phyloP scores from a whole-genome alignment of 2,329 filamentous ascomycete genomes.

The Cordyceps cateniannulata region DNA sequence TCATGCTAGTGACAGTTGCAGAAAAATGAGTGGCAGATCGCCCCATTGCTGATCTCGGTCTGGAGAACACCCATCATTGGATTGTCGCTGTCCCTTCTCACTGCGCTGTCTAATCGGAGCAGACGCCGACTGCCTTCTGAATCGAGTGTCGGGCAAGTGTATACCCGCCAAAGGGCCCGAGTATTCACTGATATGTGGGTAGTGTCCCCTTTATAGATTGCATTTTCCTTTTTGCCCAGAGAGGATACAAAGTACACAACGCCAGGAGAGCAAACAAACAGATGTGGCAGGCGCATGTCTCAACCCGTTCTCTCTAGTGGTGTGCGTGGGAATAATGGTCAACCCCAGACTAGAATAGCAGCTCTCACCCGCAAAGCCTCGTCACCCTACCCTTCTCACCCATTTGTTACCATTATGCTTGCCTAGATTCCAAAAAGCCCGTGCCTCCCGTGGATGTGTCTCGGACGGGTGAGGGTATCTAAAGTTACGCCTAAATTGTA shows the following conservation, averaged over 20 bases:
- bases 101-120: background rate
- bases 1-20: slow-evolving; percentile 5
- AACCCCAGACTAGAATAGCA: background rate
- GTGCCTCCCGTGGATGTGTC: too few species aligned
- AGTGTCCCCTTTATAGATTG: background rate
- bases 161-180: background rate
- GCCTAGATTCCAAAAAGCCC: background rate
- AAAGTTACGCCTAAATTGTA: too few species aligned
- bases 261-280: background rate
- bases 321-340: background rate
- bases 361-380: background rate
- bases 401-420: too few species aligned
- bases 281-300: slow-evolving; percentile 7
- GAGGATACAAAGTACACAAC: background rate
- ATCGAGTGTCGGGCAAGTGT: background rate
- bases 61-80: background rate
- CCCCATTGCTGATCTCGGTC: slow-evolving; percentile 5
- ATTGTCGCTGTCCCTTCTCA: background rate
- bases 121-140: background rate
- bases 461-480: too few species aligned
- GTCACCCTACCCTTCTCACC: background rate
- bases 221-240: background rate
- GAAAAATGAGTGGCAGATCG: slow-evolving; percentile 1
- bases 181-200: background rate
- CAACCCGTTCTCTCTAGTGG: background rate